Percentiles rank a stretch among this genome's conserved stretches.
Conservation (phyloP, 2,329 filamentous ascomycete species). For the Mariannaea elegans region DNA sequence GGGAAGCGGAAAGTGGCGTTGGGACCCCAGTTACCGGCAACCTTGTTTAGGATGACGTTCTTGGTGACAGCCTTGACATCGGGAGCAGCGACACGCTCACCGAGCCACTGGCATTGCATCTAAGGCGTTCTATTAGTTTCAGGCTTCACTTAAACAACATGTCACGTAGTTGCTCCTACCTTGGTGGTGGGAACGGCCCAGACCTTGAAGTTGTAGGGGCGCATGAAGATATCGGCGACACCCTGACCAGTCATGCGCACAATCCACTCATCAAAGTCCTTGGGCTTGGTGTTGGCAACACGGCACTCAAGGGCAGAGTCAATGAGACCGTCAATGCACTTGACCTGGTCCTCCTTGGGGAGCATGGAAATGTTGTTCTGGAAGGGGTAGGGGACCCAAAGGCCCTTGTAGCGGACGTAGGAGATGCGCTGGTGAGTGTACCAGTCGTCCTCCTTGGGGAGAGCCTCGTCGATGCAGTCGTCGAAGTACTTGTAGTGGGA, state of each 20-base stretch:
- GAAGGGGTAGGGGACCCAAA: slow-evolving; percentile 99
- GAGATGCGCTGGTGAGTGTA: slow-evolving; percentile 98
- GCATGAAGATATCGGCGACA: slow-evolving; percentile 96
- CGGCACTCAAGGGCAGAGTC: slow-evolving; percentile 90
- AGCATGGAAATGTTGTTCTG: slow-evolving; percentile 99
- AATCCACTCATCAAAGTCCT: slow-evolving; percentile 99
- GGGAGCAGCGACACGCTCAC: slow-evolving; percentile 96
- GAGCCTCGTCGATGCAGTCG: slow-evolving; percentile 96
- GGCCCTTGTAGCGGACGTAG: slow-evolving; percentile 94
- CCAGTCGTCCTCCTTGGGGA: slow-evolving; percentile 95
- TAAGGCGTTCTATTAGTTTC: slow-evolving; percentile 48
- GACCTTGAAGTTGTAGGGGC: slow-evolving; percentile 99
- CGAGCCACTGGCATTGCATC: slow-evolving; percentile 99
- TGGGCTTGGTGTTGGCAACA: slow-evolving; percentile 89
- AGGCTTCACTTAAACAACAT: neutral
- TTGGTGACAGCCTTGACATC: slow-evolving; percentile 92
- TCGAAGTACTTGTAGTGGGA: slow-evolving; percentile 99
- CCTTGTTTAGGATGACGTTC: slow-evolving; percentile 96
- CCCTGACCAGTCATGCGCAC: slow-evolving; percentile 89
- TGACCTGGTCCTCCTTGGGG: slow-evolving; percentile 95
- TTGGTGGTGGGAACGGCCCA: slow-evolving; percentile 98
- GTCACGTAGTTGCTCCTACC: slow-evolving; percentile 58
- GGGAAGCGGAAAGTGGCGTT: slow-evolving; percentile 99
- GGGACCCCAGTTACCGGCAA: slow-evolving; percentile 96
- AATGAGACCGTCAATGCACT: slow-evolving; percentile 93